Percentiles rank a stretch among this genome's conserved stretches.
Evolutionary conservation across 768 basidiomycete species (phyloP).

Genomic region (Macrolepiota albuminosa): DNA sequence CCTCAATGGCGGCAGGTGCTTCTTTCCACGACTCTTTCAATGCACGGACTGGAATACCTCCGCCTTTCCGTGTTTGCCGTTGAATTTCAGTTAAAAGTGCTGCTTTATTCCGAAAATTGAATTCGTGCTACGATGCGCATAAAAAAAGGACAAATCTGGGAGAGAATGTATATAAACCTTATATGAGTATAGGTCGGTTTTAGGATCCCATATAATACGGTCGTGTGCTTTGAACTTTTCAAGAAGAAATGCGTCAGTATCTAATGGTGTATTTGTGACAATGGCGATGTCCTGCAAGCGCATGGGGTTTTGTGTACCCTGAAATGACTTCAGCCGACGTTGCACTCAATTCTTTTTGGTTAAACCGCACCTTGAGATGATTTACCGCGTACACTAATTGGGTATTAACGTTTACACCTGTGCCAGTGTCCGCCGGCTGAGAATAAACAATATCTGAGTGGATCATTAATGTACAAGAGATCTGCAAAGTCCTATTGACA

Average conservation of each 20-base stretch:
- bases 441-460: constrained; percentile 70
- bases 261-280: constrained; percentile 70
- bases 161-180: constrained; percentile 45
- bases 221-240: constrained; percentile 84
- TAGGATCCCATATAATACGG: constrained; percentile 71
- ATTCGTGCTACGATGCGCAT: constrained; percentile 63
- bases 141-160: background rate
- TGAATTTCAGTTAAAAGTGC: constrained; percentile 84
- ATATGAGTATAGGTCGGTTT: constrained; percentile 84
- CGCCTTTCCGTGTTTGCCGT: constrained; percentile 76
- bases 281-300: constrained; percentile 86
- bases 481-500: constrained; percentile 20
- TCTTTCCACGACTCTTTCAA: constrained; percentile 93
- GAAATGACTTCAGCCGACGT: constrained; percentile 6
- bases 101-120: constrained; percentile 78
- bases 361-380: constrained; percentile 61
- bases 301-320: constrained; percentile 75
- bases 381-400: constrained; percentile 83
- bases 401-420: constrained; percentile 78
- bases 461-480: constrained; percentile 14
- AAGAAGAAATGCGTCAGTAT: constrained; percentile 63
- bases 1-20: constrained; percentile 77
- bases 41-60: constrained; percentile 77
- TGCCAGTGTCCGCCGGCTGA: constrained; percentile 83
- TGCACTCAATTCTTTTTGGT: background rate